Evolutionary conservation across 2,329 filamentous ascomycete species (phyloP).

Genomic region (Lasiodiplodia gonubiensis): DNA sequence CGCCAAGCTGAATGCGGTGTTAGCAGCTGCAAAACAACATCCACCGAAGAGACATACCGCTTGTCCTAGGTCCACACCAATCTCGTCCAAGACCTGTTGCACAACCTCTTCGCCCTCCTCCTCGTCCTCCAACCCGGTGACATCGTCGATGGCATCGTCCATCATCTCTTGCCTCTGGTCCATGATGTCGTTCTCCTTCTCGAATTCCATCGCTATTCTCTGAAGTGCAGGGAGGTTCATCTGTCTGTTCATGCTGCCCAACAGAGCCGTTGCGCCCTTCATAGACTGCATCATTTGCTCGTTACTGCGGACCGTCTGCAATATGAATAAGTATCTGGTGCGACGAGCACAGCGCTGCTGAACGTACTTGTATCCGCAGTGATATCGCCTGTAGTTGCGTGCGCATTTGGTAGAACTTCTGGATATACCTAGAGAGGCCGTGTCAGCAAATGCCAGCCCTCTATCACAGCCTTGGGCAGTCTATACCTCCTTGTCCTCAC

Average conservation of each 20-base stretch:
- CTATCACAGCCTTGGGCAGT: slow-evolving; percentile 26
- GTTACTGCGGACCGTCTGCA: slow-evolving; percentile 91
- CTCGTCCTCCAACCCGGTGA: slow-evolving; percentile 87
- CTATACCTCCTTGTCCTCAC: slow-evolving; percentile 81
- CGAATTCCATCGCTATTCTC: slow-evolving; percentile 98
- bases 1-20: slow-evolving; percentile 71
- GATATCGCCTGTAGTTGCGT: slow-evolving; percentile 97
- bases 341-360: background rate
- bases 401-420: slow-evolving; percentile 98
- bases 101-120: slow-evolving; percentile 97
- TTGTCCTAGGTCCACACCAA: slow-evolving; percentile 90
- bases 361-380: slow-evolving; percentile 81
- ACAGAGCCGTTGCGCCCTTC: slow-evolving; percentile 92
- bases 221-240: slow-evolving; percentile 97
- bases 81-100: slow-evolving; percentile 94
- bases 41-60: slow-evolving; percentile 62
- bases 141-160: slow-evolving; percentile 98
- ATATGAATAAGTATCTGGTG: slow-evolving; percentile 30
- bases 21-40: slow-evolving; percentile 27
- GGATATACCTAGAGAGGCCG: slow-evolving; percentile 72
- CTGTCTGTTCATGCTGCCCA: slow-evolving; percentile 95
- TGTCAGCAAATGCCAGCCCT: background rate
- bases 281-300: slow-evolving; percentile 99
- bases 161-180: slow-evolving; percentile 99
- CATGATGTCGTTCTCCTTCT: slow-evolving; percentile 99